Base-by-base conservation (phyloP, 305 asterid species). In the Fraxinus dipetala region DNA sequence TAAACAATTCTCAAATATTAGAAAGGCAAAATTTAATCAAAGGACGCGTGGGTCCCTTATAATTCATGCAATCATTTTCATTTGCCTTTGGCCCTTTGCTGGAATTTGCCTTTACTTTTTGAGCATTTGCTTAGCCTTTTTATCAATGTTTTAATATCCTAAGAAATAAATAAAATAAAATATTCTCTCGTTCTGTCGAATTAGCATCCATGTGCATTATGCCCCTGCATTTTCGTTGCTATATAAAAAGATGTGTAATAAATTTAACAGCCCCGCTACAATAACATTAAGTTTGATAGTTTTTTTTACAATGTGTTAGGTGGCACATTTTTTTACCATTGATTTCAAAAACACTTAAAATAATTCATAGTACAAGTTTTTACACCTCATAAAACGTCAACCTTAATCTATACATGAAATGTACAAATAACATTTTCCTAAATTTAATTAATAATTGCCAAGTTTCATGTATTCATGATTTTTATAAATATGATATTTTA, bases 31-130 rank as follows among this genome's bases (percentile, higher is more conserved):
- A 76, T 84, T 78, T 73, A 75, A 86, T 84, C 82, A 87, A 78
- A 85, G 87, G 72, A 20, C 13, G 34, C 38, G 2, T 36, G 83
- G 88, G 86, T 13, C 87, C 89, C 88, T 4, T 76, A 38, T 83
- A 72, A 70, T 78, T 81, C 80, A 76, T 76, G 89, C 72, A 90
- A 88, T 90, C 82, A 88, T 88, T 88, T 83, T 87, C 45, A 78
- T 85, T 83, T 67, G 83, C 90, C 89, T 83, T 87, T 85, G 84
- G 82, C 82, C 72, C 87, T 84, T 85, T 85, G 78, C 81, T 85
- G 86, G 84, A 74, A 73, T 86, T 86, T 86, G 87, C 78, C 85
- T 34, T 83, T 83, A 70, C 83, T 87, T 85, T 6, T 18, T 56
- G 51, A 0, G 51, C 16, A 56, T 56, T 56, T 56, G 11, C 65